Evolutionary conservation across 805 yeast species (phyloP), one percentile per base, ranked within the genome.

Genomic region (Candida nemodendra): DNA sequence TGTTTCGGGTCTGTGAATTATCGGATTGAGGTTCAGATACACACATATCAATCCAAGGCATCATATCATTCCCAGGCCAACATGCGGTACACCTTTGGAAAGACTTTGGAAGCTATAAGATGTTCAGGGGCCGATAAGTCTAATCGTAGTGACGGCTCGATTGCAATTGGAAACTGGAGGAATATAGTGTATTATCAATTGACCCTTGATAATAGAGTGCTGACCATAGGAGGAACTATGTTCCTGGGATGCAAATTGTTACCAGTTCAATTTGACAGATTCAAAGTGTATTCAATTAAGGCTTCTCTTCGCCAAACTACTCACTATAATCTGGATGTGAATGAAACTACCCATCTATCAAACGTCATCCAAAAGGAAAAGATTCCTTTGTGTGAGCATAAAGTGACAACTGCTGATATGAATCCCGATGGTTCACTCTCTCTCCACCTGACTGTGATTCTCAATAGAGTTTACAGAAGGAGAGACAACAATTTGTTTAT

Each of bases 131-230:
- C 27, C 4, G 21, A n/a, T 5, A 35, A 39, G 11, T 16, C 33
- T 5, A 13, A 14, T 8, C 32, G 41, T 9, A 14, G 24, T 3
- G 47, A 42, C 16, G 49, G 49, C 27, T 46, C 52, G 5, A n/a
- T 51, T 3, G 52, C 60, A 0, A 18, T 53, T 14, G 66, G 65
- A 6, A 56, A 46, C 28, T 62, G 66, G 66, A 51, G 65, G 48
- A 42, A 59, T 23, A 34, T 59, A 27, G 36, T 54, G 9, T 44
- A 40, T 14, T 62, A 61, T 41, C 45, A 53, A 34, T 30, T 59
- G 19, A 12, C 41, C 1, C 30, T 59, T 8, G 37, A 45, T 12
- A 44, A 42, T 33, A 52, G 50, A 34, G 27, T 37, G 4, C 14
- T 56, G 7, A 39, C 41, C 9, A 36, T 62, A 6, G 57, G 50